Base-by-base conservation (phyloP, 202 grass and related monocot genomes). In the Dendrocalamus latiflorus region DNA sequence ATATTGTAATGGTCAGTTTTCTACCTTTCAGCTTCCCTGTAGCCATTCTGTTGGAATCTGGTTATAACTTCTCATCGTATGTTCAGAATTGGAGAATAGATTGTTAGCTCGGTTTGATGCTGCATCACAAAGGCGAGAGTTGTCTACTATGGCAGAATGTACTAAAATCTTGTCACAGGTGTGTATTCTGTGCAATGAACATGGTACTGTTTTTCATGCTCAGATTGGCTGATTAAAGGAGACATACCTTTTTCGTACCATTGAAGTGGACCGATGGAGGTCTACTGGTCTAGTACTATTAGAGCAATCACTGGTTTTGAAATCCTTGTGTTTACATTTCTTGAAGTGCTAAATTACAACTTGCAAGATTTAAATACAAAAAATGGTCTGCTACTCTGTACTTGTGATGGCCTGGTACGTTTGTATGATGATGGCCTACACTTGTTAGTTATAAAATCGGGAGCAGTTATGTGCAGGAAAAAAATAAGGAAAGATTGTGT, bases 121-220 rank as follows among this genome's bases (percentile, higher is more conserved):
- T n/a, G n/a, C n/a, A n/a, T n/a, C n/a, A n/a, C n/a, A n/a, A n/a
- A n/a, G 80, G 77, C 85, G 83, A 55, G 96, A 98, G 63, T 90
- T 95, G 59, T 98, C 96, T 92, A 95, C 83, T 57, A 98, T 98
- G 96, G 93, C 89, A 47, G 93, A 98, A 84, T 98, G 96, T 89
- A 93, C 96, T 70, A 98, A 98, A 85, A 98, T 98, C 83, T 86
- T 98, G 86, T 93, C 93, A 54, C 93, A 98, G 96, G 96, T 98
- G 59, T 79, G 68, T 57, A 79, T 82, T 80, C 13, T 62, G 60
- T 81, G 63, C 37, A 76, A 72, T 53, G 58, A 63, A 68, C 49
- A 79, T 49, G 57, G 16, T 60, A 59, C 62, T 39, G 11, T 38
- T 60, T 81, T 20, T 64, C 44, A 68, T 69, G 48, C n/a, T 85